Base-by-base conservation (phyloP, 305 asterid species). In the Fraxinus xanthoxyloides region DNA sequence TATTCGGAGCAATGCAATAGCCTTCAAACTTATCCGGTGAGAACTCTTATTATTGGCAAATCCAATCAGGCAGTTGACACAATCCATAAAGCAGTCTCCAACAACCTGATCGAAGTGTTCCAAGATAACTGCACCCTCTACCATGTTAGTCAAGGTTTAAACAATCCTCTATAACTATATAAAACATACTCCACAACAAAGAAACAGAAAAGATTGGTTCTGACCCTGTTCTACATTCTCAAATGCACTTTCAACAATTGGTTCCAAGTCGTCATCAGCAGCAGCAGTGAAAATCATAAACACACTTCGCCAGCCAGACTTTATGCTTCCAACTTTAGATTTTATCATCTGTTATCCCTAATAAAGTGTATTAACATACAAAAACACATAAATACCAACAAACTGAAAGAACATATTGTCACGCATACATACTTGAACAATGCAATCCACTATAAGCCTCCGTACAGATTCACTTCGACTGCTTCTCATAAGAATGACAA, bases 71-170 rank as follows among this genome's bases (percentile, higher is more conserved):
- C 99, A 97, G 90, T 97, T 97, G 86, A 97, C 99, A 85, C 99
- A 97, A 87, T 97, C 99, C 98, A 97, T 91, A 86, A 97, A 97
- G 92, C 98, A 97, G 88, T 94, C 99, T 65, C 99, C 98, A 59
- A 93, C 98, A 85, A 97, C 99, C 88, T 95, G 99, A 90, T 97
- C 99, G n/a, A 97, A 97, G 92, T 97, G 99, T 85, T 97, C 99
- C 97, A 97, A 87, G 84, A 97, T 84, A 89, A 97, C 99, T 97
- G 96, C 94, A 92, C 28, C 83, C 79, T 80, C 80, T 82, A 80
- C 81, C 72, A 73, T 46, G 87, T 92, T 81, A 90, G 90, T 72
- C 69, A 82, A 73, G 76, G 72, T 81, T 38, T 61, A 77, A 78
- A 84, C 79, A 86, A 73, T 34, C 77, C 75, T 28, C 65, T 30